Evolutionary conservation across 2,329 filamentous ascomycete genomes (phyloP).

Genomic region (Botrytis fragariae): DNA sequence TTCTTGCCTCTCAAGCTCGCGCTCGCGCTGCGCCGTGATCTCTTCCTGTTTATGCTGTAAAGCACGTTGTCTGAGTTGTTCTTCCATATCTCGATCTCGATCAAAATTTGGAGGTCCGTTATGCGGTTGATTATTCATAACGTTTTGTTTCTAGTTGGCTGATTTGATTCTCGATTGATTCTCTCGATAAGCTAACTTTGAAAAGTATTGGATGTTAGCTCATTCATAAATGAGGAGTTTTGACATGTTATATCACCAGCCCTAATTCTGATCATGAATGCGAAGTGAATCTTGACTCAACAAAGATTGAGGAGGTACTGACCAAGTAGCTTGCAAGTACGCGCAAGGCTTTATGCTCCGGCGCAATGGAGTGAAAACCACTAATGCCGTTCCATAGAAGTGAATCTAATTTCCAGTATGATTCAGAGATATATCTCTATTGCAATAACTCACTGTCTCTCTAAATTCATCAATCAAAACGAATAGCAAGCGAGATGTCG

Average conservation of each 20-base stretch:
- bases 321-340: constrained; percentile 19
- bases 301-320: constrained; percentile 3
- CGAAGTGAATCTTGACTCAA: background rate
- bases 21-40: constrained; percentile 51
- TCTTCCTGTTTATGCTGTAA: constrained; percentile 50
- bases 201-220: background rate
- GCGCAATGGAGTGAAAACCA: constrained; percentile 20
- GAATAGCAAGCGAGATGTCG: background rate
- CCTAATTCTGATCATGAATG: background rate
- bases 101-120: constrained; percentile 34
- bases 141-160: background rate
- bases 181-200: background rate
- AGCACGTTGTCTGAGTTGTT: constrained; percentile 55
- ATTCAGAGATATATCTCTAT: background rate
- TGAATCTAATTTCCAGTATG: constrained; percentile 13
- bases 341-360: constrained; percentile 21
- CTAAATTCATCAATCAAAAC: background rate
- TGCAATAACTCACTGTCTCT: background rate
- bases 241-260: background rate
- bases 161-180: background rate
- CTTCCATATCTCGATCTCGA: constrained; percentile 47
- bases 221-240: background rate
- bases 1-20: constrained; percentile 49
- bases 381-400: constrained; percentile 20
- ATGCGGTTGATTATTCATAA: constrained; percentile 38